These are phyloP conservation scores for Daucus carota DNA, from an alignment of 129 eudicot species.

Conservation along the genomic window DNA sequence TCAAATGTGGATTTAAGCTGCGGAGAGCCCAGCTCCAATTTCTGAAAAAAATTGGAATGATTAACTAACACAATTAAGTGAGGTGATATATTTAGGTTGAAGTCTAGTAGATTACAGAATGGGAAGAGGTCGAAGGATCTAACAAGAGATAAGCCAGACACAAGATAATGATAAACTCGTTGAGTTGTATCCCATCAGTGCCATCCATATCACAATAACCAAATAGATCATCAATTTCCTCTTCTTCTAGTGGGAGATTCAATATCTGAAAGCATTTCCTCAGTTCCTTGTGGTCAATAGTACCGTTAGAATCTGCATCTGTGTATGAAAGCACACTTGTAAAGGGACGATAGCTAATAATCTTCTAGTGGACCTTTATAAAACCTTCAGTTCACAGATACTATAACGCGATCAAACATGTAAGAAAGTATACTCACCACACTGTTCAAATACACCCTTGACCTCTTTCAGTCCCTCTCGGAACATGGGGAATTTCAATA, in stretches of 20 bases:
- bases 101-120: conserved; percentile 14
- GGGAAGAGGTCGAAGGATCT: conserved; percentile 41
- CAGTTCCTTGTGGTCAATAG: conserved; percentile 56
- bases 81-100: not conserved
- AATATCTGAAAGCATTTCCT: conserved; percentile 55
- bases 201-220: conserved; percentile 58
- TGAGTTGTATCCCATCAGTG: conserved; percentile 50
- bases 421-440: conserved; percentile 27
- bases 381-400: not conserved
- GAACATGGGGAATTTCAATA: conserved; percentile 57
- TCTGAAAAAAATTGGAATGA: conserved; percentile 22
- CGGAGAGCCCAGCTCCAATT: conserved; percentile 29
- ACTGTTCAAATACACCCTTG: conserved; percentile 45
- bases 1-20: conserved; percentile 51
- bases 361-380: not conserved
- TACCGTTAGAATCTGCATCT: conserved; percentile 66
- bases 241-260: conserved; percentile 33
- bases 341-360: not conserved
- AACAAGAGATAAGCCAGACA: conserved; percentile 43
- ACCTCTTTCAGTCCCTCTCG: conserved; percentile 58
- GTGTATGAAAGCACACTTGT: conserved; percentile 5
- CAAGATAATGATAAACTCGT: conserved; percentile 64
- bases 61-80: not conserved
- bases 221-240: conserved; percentile 58
- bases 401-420: not conserved